A percentile compares a stretch with the other conserved stretches of the same genome.
phyloP scores from a whole-genome alignment of 108 stramenopile species.

The Aurantiochytrium sp. region DNA sequence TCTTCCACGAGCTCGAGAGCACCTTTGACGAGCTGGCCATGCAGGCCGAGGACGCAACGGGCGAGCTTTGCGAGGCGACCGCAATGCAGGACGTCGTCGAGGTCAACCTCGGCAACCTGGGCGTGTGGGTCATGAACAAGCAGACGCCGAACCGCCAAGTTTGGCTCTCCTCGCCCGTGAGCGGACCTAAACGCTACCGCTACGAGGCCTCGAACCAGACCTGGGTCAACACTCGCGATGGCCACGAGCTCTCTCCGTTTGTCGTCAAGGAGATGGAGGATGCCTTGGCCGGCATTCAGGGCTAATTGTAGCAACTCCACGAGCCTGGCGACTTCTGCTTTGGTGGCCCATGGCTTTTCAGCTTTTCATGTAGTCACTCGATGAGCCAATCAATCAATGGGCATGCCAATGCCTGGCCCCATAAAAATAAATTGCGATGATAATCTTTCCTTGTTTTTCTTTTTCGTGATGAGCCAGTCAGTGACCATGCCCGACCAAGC shows the following conservation, averaged over 20 bases:
- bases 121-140: constrained; percentile 85
- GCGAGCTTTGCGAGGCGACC: not conserved
- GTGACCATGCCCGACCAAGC: no score
- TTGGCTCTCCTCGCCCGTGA: constrained; percentile 76
- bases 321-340: no score
- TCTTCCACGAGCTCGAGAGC: not conserved
- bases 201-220: not conserved
- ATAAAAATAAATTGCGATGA: no score
- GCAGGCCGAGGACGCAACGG: not conserved
- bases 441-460: no score
- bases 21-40: not conserved
- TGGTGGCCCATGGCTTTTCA: no score
- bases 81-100: constrained; percentile 25
- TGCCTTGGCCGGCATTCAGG: not conserved
- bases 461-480: no score
- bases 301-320: not conserved
- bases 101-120: not conserved
- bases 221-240: constrained; percentile 14
- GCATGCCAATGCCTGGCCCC: no score
- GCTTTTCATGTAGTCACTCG: no score
- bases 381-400: no score
- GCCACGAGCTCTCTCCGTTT: not conserved
- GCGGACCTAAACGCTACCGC: constrained; percentile 80
- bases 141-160: constrained; percentile 86
- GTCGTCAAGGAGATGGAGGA: not conserved